Evolutionary conservation across 148 eudicot genomes (phyloP), one percentile per base, ranked within the genome.

Genomic region (Pharnaceum exiguum): DNA sequence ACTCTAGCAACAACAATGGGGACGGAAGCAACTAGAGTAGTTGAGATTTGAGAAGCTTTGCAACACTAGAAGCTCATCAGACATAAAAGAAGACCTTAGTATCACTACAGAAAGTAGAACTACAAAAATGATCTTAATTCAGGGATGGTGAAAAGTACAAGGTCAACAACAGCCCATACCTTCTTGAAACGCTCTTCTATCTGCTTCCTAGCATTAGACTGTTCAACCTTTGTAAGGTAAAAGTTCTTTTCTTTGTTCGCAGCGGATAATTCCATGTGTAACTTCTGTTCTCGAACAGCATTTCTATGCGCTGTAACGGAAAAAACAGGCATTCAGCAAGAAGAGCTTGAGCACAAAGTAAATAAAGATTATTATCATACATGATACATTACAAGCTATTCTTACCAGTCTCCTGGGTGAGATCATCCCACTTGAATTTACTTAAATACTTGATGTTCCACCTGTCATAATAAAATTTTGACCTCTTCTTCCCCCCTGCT

Each of bases 401-500:
- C 58, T 33, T 71, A 91, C 96, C 83, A 60, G 68, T 79, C 71
- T 91, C 98, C 62, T 69, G 90, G 6, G 90, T 85, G 30, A 91
- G 88, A 77, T 88, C 79, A 71, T 88, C 93, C 98, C 98, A 87
- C 63, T 88, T 88, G 69, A 91, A 87, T 77, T 87, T 91, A 75
- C 94, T 87, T 77, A 91, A 76, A 71, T 91, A 91, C 67, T 91
- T 91, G 66, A 91, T 83, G 64, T 91, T 91, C 96, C 96, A 91
- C 33, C 81, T 53, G 59, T 91, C 94, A 68, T 79, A 87, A 71
- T 77, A 88, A 65, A 83, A 83, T 11, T 72, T 46, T 36, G 98
- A 91, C 68, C 83, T 77, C 82, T 85, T 91, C 80, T 42, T 85
- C 63, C 98, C 98, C 74, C 98, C 98, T 91, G 66, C 44, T 32